Percentiles rank a stretch among this genome's conserved stretches.
These are phyloP conservation scores for Lasiodiplodia hormozganensis DNA, from an alignment of 2,329 filamentous ascomycete species.

Conservation along the genomic window DNA sequence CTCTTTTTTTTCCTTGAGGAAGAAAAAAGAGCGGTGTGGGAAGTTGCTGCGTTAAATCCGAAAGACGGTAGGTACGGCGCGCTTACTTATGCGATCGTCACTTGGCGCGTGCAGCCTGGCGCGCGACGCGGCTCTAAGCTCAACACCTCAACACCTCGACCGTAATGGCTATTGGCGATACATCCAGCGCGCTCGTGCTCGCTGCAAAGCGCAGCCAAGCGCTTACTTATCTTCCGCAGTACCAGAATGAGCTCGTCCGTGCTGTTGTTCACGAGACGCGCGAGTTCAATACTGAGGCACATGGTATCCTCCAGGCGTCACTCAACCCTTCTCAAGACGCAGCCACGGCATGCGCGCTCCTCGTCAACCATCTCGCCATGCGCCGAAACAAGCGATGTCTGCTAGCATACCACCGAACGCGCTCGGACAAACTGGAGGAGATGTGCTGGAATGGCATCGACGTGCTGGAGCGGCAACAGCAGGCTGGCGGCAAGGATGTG, in stretches of 20 bases:
- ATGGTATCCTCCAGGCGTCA: constrained; percentile 69
- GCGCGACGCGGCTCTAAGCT: too few relatives aligned
- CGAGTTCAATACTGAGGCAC: constrained; percentile 87
- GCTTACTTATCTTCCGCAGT: constrained; percentile 83
- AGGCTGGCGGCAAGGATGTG: constrained; percentile 42
- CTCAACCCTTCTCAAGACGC: constrained; percentile 87
- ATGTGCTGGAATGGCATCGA: constrained; percentile 92
- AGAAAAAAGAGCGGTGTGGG: too few relatives aligned
- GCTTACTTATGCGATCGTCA: too few relatives aligned
- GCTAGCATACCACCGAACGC: constrained; percentile 89
- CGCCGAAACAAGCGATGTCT: constrained; percentile 94
- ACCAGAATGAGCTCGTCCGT: constrained; percentile 90
- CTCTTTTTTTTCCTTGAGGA: not conserved
- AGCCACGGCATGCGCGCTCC: constrained; percentile 82
- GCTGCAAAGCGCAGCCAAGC: constrained; percentile 95
- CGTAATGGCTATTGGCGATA: too few relatives aligned
- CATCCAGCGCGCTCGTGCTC: constrained; percentile 62
- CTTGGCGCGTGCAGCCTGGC: too few relatives aligned
- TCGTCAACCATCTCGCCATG: constrained; percentile 95
- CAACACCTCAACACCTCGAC: too few relatives aligned
- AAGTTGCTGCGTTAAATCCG: too few relatives aligned
- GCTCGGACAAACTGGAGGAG: constrained; percentile 90
- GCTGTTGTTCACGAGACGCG: constrained; percentile 88
- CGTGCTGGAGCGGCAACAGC: constrained; percentile 69
- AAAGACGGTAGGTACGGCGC: too few relatives aligned